Evolutionary conservation across 2,329 filamentous ascomycete genomes (phyloP), one percentile per base, ranked within the genome.

Genomic region (Eurotiales sp.): DNA sequence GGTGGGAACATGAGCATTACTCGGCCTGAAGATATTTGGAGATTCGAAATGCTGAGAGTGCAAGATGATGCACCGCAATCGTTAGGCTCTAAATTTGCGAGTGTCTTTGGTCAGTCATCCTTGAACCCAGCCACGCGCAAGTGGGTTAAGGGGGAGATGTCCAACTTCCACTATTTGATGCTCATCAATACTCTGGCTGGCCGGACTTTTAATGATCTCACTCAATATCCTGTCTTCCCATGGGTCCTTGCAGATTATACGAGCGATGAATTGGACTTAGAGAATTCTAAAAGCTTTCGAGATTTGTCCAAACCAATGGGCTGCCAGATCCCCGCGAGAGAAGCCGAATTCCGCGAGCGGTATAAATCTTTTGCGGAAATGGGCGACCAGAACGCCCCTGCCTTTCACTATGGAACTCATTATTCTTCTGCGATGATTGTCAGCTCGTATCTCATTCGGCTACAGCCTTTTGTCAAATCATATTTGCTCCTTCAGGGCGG

Each of bases 351-450:
- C 62, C 80, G 83, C 46, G 88, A 95, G 61, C 83, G 90, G 25
- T 97, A 96, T 67, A 84, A 85, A 58, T 88, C 89, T 14, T 86
- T 99, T 66, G 86, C 86, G 1, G 93, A 97, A 65, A 95, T 99
- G 77, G 89, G 86, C 7, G 91, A 96, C 58, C 72, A 77, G 37
- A 78, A 78, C 51, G 77, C 80, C 41, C 86, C 88, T 0, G 88
- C 93, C 0, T 99, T 96, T 66, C 93, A 99, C 66, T 99, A 97
- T 60, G 93, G 93, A 15, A 99, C 95, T 0, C 95, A 99, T 67
- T 99, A 99, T 68, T 97, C 93, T 1, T 97, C 93, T 2, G 93
- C 93, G 7, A 99, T 97, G 93, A 96, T 96, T 53, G 93, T 99
- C 6, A 90, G 90, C 11, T 96, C 91, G 0, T 99, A 96, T 63